phyloP scores from a whole-genome alignment of 2,329 filamentous ascomycete genomes.

The Xylariaceae sp. region DNA sequence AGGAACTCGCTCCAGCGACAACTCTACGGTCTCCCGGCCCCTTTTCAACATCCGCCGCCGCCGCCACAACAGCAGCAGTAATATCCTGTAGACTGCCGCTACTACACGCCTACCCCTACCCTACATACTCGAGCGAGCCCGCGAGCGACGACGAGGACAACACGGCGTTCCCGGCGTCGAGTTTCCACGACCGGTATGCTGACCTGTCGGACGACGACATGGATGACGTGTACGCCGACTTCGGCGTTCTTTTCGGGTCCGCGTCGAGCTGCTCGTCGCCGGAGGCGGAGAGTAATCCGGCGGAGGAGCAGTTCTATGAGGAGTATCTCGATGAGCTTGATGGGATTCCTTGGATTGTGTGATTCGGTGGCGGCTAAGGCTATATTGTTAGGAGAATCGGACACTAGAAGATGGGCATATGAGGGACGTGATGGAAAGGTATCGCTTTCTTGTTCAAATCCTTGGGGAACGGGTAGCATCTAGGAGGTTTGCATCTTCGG shows the following conservation, averaged over 20 bases:
- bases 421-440: no score
- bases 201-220: slow-evolving; percentile 40
- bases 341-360: slow-evolving; percentile 46
- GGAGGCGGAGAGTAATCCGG: slow-evolving; percentile 23
- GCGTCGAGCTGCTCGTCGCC: slow-evolving; percentile 17
- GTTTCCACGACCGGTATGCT: slow-evolving; percentile 42
- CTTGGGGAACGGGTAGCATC: no score
- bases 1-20: no score
- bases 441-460: no score
- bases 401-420: no score
- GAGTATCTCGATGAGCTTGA: slow-evolving; percentile 55
- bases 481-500: no score
- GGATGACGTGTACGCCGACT: slow-evolving; percentile 53
- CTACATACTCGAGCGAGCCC: not conserved
- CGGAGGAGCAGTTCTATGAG: slow-evolving; percentile 45
- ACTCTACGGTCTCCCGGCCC: no score
- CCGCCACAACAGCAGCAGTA: no score
- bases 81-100: no score
- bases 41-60: no score
- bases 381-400: no score
- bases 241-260: slow-evolving; percentile 47
- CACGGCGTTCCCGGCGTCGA: slow-evolving; percentile 45
- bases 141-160: slow-evolving; percentile 40
- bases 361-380: no score
- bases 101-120: not conserved